Conservation (phyloP, 768 basidiomycete species). For the Butyriboletus loyo region DNA sequence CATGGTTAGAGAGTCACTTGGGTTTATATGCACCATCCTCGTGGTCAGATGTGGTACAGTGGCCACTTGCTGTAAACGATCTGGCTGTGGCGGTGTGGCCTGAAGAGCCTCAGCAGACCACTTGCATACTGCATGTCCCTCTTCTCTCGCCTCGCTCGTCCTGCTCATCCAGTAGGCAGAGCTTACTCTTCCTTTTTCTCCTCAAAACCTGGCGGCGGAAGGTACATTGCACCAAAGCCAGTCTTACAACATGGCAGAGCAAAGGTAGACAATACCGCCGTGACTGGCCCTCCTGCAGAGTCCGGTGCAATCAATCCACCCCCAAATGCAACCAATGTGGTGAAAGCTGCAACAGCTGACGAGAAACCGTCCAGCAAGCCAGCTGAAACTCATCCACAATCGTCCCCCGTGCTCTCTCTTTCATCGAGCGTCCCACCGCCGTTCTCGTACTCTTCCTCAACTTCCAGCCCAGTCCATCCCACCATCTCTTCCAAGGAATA, state of each 20-base stretch:
- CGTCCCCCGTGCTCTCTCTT: constrained; percentile 9
- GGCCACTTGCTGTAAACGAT: background rate
- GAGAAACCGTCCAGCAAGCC: constrained; percentile 27
- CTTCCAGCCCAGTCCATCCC: constrained; percentile 43
- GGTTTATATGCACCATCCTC: background rate
- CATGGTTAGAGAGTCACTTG: background rate
- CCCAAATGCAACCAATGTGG: constrained; percentile 8
- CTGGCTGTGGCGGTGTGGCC: background rate
- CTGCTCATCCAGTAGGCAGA: constrained; percentile 48
- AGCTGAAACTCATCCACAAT: constrained; percentile 19
- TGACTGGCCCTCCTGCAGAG: constrained; percentile 31
- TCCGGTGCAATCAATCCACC: constrained; percentile 18
- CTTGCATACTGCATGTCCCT: constrained; percentile 44
- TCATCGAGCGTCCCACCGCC: constrained; percentile 17
- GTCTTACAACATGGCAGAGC: constrained; percentile 35
- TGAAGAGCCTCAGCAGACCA: background rate
- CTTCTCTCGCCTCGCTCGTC: constrained; percentile 47
- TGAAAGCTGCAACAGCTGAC: constrained; percentile 22
- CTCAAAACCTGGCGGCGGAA: constrained; percentile 69
- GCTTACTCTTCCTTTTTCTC: constrained; percentile 79
- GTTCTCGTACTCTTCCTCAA: constrained; percentile 7
- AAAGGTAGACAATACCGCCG: constrained; percentile 43
- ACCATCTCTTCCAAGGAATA: constrained; percentile 63
- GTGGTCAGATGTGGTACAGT: background rate
- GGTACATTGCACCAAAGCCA: constrained; percentile 64